Base-by-base conservation (phyloP, 441 rosid genomes). In the Metrosideros polymorpha region DNA sequence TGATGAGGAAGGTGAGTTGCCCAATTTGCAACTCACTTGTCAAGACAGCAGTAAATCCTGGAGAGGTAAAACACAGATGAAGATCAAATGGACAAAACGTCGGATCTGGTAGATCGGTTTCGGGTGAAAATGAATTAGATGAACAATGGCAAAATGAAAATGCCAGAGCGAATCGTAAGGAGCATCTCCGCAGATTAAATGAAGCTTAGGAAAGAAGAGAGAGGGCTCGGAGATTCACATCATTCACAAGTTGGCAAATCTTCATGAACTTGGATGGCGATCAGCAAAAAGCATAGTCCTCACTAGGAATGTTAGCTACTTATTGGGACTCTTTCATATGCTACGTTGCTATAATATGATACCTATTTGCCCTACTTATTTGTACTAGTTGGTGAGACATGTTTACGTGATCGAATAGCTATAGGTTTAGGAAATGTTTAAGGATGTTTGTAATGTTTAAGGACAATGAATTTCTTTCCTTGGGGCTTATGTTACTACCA, bases 221-320 rank as follows among this genome's bases (percentile, higher is more conserved):
- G 89, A 91, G 98, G 89, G 99, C 97, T 86, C 90, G 94, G 85
- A 93, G 95, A 76, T 94, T 95, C 88, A 91, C 98, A 75, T 92
- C 96, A 82, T 94, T 93, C 91, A 92, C 97, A 13, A 97, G 96
- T 85, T 92, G 98, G 96, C n/a, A n/a, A n/a, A n/a, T n/a, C n/a
- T n/a, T n/a, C n/a, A n/a, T n/a, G n/a, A n/a, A n/a, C n/a, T n/a
- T n/a, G n/a, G n/a, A n/a, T n/a, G n/a, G n/a, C n/a, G n/a, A n/a
- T n/a, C n/a, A n/a, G n/a, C n/a, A n/a, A n/a, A n/a, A n/a, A n/a
- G n/a, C n/a, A n/a, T n/a, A n/a, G n/a, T n/a, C n/a, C n/a, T n/a
- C n/a, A n/a, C n/a, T n/a, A n/a, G n/a, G n/a, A n/a, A n/a, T n/a
- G n/a, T n/a, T n/a, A n/a, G n/a, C n/a, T n/a, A n/a, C n/a, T n/a